Base-by-base conservation (phyloP, 768 basidiomycete species). In the Podaxis sp. region DNA sequence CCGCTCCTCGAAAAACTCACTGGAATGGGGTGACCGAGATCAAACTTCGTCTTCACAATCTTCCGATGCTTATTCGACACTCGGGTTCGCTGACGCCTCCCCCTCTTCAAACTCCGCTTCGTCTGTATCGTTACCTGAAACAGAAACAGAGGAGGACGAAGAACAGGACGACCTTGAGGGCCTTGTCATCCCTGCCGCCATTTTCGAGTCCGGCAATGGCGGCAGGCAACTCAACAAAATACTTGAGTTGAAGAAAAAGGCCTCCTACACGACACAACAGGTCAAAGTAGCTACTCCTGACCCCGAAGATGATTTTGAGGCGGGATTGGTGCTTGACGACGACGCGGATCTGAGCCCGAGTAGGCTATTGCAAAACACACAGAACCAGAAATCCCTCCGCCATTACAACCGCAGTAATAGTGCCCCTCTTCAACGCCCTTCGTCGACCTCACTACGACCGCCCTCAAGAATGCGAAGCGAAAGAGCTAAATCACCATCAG, bases 1-100 rank as follows among this genome's bases (percentile, higher is more conserved):
- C 70, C 86, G 89, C 57, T 83, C 89, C 8, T 93, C 93, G 61
- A 93, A 93, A 77, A 86, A 84, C 56, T 93, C 92, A 0, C 80
- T 94, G 28, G 92, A 93, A 76, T 93, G 92, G 90, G 80, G 89
- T 33, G 92, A 93, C 75, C 90, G 85, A 71, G 90, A 94, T 69
- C 85, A 90, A 51, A 90, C 92, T 1, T 86, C 84, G 4, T 92
- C 91, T 5, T 92, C 91, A 13, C 90, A 91, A 69, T 93, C 92
- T n/a, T 94, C 92, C 24, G 93, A 94, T 72, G 85, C 90, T 8
- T 93, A 91, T 68, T 93, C 92, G 44, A 83, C 87, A 22, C 82
- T 94, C 39, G 88, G 91, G 55, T 88, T 93, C 66, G 85, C 86
- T 46, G 87, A 87, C 66, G 83, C 82, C 19, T 88, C 86, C 2